Conservation (phyloP, 208 protist species). For the Herpetomonas samuelpessoai region DNA sequence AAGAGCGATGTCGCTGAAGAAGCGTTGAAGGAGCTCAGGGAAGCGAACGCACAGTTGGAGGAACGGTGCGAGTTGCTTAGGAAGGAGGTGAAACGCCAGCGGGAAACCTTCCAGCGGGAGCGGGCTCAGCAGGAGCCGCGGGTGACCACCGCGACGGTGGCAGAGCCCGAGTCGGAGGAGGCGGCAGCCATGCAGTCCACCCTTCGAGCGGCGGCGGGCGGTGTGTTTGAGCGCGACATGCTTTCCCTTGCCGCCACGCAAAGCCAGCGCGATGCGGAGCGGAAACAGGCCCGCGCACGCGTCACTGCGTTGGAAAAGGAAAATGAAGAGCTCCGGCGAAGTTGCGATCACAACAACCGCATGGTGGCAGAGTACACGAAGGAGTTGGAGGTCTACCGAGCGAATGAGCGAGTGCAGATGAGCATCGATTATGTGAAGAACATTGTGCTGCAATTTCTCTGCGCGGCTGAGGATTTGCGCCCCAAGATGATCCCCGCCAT, state of each 20-base stretch:
- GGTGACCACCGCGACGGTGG: not conserved
- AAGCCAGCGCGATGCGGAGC: constrained; percentile 30
- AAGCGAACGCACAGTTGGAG: constrained; percentile 57
- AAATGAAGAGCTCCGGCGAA: constrained; percentile 43
- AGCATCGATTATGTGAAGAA: constrained; percentile 81
- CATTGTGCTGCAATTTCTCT: constrained; percentile 78
- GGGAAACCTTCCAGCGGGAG: constrained; percentile 57
- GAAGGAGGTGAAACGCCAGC: constrained; percentile 73
- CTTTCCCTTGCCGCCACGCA: constrained; percentile 34
- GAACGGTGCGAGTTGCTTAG: constrained; percentile 77
- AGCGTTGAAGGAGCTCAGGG: constrained; percentile 17
- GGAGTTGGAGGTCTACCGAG: constrained; percentile 54
- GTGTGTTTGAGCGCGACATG: constrained; percentile 52
- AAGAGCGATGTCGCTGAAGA: constrained; percentile 8
- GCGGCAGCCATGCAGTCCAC: constrained; percentile 7
- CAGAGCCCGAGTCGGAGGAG: not conserved
- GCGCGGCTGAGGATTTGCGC: constrained; percentile 51
- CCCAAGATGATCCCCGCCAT: constrained; percentile 88
- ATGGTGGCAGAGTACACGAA: constrained; percentile 64
- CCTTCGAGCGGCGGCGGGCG: constrained; percentile 23
- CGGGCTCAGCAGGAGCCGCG: constrained; percentile 13
- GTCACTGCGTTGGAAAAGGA: constrained; percentile 40
- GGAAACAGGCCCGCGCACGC: constrained; percentile 15
- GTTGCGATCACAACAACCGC: constrained; percentile 61
- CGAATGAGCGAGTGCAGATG: constrained; percentile 60